These are phyloP conservation scores for Vitis amurensis DNA, from an alignment of 164 flowering plant species.

Conservation along the genomic window DNA sequence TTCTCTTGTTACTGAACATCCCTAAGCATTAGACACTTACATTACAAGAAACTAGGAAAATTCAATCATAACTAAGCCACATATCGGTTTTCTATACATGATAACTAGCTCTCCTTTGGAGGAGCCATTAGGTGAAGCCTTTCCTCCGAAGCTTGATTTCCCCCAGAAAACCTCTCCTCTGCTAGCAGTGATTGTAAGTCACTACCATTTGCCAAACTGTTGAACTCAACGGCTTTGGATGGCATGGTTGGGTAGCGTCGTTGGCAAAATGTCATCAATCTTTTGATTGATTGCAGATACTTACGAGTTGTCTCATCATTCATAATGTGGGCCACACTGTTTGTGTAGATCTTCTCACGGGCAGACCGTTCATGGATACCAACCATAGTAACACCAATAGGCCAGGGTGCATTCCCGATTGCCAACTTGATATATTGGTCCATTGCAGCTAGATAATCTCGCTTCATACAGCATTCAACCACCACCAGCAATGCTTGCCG, in stretches of 20 bases:
- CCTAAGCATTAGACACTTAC: too few relatives aligned
- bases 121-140: constrained; percentile 67
- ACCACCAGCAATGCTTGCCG: constrained; percentile 71
- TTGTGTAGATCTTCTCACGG: constrained; percentile 96
- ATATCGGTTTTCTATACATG: not conserved
- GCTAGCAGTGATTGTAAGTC: constrained; percentile 82
- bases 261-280: constrained; percentile 93
- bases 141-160: constrained; percentile 47
- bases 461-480: constrained; percentile 79
- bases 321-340: constrained; percentile 99
- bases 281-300: constrained; percentile 90
- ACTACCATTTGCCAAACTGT: constrained; percentile 97
- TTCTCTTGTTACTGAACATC: too few relatives aligned
- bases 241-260: constrained; percentile 92
- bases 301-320: constrained; percentile 98
- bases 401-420: constrained; percentile 99
- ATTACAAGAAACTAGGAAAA: not conserved
- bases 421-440: constrained; percentile 94
- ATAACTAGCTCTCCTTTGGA: constrained; percentile 29
- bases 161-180: constrained; percentile 46
- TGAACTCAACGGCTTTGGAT: constrained; percentile 95
- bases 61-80: not conserved
- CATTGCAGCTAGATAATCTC: constrained; percentile 95
- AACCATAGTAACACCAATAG: constrained; percentile 99
- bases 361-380: constrained; percentile 99